A percentile compares a stretch with the other conserved stretches of the same genome.
These are phyloP conservation scores for Endotrypanum monterogeii DNA, from an alignment of 208 protist genomes.

Conservation along the genomic window DNA sequence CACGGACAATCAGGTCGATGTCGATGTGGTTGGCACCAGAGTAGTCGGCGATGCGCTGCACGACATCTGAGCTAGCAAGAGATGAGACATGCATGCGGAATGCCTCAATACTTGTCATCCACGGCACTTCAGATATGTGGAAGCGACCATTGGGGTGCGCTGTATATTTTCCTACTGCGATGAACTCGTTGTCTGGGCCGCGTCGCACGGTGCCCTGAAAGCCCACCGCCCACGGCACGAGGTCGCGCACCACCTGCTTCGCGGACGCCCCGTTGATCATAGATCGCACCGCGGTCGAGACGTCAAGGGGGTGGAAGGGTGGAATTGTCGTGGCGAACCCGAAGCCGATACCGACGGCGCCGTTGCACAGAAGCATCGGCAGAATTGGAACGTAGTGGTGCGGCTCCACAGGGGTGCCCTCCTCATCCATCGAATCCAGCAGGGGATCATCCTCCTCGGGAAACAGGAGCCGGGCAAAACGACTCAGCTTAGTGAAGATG, in stretches of 20 bases:
- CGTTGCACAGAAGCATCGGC: slow-evolving; percentile 99
- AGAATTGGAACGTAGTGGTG: slow-evolving; percentile 99
- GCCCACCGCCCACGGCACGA: slow-evolving; percentile 97
- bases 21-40: slow-evolving; percentile 91
- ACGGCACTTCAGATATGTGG: slow-evolving; percentile 77
- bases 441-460: slow-evolving; percentile 96
- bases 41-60: slow-evolving; percentile 90
- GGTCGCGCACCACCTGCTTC: slow-evolving; percentile 71
- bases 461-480: slow-evolving; percentile 97
- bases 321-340: slow-evolving; percentile 96
- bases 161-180: slow-evolving; percentile 68
- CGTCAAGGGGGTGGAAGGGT: slow-evolving; percentile 96
- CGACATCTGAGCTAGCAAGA: slow-evolving; percentile 72
- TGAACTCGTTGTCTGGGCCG: slow-evolving; percentile 67
- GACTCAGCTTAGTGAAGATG: slow-evolving; percentile 95
- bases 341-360: slow-evolving; percentile 99
- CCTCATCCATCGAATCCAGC: slow-evolving; percentile 97
- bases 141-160: slow-evolving; percentile 73
- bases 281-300: slow-evolving; percentile 87
- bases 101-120: slow-evolving; percentile 72
- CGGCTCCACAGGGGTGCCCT: slow-evolving; percentile 98
- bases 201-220: slow-evolving; percentile 92
- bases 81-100: slow-evolving; percentile 77
- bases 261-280: slow-evolving; percentile 87
- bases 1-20: slow-evolving; percentile 81